These are phyloP conservation scores for Verticillium zaregamsianum DNA, from an alignment of 2,329 filamentous ascomycete species.

Conservation along the genomic window DNA sequence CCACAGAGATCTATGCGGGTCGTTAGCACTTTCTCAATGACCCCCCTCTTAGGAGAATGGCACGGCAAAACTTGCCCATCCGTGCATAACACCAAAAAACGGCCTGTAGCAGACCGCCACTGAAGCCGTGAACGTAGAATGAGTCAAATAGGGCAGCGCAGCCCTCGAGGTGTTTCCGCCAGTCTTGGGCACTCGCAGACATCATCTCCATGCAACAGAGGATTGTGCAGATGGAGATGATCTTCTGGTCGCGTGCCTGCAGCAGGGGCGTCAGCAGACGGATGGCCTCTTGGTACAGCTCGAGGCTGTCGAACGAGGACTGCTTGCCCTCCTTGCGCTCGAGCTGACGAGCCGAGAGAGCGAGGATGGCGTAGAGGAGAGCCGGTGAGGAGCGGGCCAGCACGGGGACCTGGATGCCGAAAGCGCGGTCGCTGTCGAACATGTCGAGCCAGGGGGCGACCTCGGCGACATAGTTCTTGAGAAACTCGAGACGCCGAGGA, in stretches of 20 bases:
- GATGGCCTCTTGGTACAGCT: conserved; percentile 52
- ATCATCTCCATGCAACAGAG: conserved; percentile 39
- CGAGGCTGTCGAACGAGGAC: conserved; percentile 46
- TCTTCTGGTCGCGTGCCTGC: conserved; percentile 23
- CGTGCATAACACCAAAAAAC: conserved; percentile 57
- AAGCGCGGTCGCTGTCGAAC: conserved; percentile 49
- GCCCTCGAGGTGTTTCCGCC: conserved; percentile 53
- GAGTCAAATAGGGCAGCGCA: conserved; percentile 52
- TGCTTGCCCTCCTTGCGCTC: conserved; percentile 42
- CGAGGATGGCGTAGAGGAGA: conserved; percentile 47
- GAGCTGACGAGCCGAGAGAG: conserved; percentile 49
- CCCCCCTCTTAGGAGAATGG: not conserved
- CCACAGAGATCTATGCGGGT: conserved; percentile 44
- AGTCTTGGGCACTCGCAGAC: conserved; percentile 38
- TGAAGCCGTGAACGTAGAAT: conserved; percentile 49
- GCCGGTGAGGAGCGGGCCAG: conserved; percentile 41
- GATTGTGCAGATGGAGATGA: conserved; percentile 33
- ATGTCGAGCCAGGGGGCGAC: conserved; percentile 56
- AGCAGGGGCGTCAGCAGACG: conserved; percentile 31
- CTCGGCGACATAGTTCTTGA: conserved; percentile 48
- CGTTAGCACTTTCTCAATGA: not conserved
- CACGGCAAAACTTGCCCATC: conserved; percentile 36
- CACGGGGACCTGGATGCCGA: conserved; percentile 47
- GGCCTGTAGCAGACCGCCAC: conserved; percentile 46
- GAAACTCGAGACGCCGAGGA: conserved; percentile 30